Percentiles rank a stretch among this genome's conserved stretches.
Conservation (phyloP, 768 basidiomycete genomes). For the Cyathus striatus region DNA sequence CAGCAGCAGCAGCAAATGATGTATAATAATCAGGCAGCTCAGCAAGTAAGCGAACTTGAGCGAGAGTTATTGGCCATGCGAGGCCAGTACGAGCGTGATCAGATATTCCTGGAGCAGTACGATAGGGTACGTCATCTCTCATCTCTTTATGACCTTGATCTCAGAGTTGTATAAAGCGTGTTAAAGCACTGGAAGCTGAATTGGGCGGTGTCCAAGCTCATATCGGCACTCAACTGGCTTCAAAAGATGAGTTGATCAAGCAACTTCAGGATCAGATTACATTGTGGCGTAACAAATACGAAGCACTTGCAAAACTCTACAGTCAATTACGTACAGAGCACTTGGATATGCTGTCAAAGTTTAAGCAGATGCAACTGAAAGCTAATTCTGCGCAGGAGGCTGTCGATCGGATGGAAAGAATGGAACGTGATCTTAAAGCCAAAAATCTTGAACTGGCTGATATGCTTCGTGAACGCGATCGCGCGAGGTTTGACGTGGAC, state of each 20-base stretch:
- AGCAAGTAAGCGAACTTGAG: slow-evolving; percentile 80
- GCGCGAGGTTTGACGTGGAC: slow-evolving; percentile 93
- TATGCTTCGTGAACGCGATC: slow-evolving; percentile 96
- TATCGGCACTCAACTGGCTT: slow-evolving; percentile 77
- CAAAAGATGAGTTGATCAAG: slow-evolving; percentile 94
- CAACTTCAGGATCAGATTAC: slow-evolving; percentile 96
- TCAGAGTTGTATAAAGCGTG: slow-evolving; percentile 51
- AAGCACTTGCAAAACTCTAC: slow-evolving; percentile 96
- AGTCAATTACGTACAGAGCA: slow-evolving; percentile 97
- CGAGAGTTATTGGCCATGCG: slow-evolving; percentile 88
- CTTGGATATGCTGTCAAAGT: slow-evolving; percentile 93
- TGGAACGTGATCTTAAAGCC: slow-evolving; percentile 97
- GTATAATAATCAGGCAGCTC: slow-evolving; percentile 65
- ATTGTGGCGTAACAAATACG: slow-evolving; percentile 98
- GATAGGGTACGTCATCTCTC: slow-evolving; percentile 70
- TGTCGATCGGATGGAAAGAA: slow-evolving; percentile 96
- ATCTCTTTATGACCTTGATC: not conserved
- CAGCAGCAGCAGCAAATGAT: slow-evolving; percentile 81
- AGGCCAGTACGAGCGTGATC: slow-evolving; percentile 96
- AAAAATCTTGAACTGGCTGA: slow-evolving; percentile 98
- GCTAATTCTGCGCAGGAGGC: slow-evolving; percentile 98
- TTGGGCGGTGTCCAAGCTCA: slow-evolving; percentile 69
- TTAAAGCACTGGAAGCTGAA: slow-evolving; percentile 93
- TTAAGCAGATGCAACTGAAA: slow-evolving; percentile 95
- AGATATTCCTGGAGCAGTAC: slow-evolving; percentile 96